phyloP scores from a whole-genome alignment of 106 monocot genomes.

The Dioscorea dumetorum region DNA sequence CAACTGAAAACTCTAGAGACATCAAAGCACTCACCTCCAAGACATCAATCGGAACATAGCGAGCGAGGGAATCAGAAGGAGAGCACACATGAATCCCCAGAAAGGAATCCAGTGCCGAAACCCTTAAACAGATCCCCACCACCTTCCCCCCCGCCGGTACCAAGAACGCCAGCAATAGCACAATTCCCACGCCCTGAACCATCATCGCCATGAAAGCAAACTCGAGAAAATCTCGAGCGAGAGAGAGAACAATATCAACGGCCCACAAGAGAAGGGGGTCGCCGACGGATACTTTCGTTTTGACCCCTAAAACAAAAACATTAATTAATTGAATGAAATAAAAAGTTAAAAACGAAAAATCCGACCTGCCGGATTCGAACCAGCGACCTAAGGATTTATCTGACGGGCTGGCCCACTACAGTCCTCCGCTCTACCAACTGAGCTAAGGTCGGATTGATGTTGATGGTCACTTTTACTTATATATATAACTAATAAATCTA shows the following conservation, averaged over 20 bases:
- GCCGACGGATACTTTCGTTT: too few species aligned
- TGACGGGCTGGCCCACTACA: conserved; percentile 4
- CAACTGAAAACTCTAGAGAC: background rate
- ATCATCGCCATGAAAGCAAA: too few species aligned
- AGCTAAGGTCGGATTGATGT: conserved; percentile 18
- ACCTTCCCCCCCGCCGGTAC: background rate
- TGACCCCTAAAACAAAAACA: too few species aligned
- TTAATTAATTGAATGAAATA: background rate
- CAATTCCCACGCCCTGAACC: too few species aligned
- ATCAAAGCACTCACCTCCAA: background rate
- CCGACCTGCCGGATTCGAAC: conserved; percentile 34
- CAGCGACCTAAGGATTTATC: conserved; percentile 36
- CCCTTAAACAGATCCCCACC: background rate
- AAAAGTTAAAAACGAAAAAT: background rate
- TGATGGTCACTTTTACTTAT: too few species aligned
- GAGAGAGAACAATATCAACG: too few species aligned
- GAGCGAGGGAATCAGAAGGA: background rate
- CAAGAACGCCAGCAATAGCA: too few species aligned
- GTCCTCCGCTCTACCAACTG: conserved; percentile 35
- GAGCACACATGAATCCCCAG: background rate
- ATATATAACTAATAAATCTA: too few species aligned
- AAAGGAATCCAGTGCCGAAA: background rate
- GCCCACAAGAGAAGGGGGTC: too few species aligned
- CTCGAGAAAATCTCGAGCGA: too few species aligned
- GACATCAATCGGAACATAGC: background rate